A percentile compares a stretch with the other conserved stretches of the same genome.
Evolutionary conservation across 345 rosid genomes (phyloP).

Genomic region (Zanthoxylum bungeanum): DNA sequence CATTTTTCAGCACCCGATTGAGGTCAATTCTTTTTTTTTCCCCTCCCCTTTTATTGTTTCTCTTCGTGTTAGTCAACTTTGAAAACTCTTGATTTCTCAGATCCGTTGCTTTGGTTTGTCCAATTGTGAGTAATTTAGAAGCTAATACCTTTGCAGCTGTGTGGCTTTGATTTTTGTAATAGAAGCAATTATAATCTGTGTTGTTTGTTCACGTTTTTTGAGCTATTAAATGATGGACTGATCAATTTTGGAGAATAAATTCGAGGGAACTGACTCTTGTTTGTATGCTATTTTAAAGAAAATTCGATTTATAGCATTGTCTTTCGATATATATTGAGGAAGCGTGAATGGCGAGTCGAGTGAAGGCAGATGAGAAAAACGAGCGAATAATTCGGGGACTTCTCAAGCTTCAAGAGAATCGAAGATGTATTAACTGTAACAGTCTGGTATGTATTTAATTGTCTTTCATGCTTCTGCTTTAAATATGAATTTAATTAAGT

Average conservation of each 20-base stretch:
- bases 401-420: constrained; percentile 81
- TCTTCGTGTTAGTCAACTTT: background rate
- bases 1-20: background rate
- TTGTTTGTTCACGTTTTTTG: constrained; percentile 2
- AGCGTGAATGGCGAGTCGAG: constrained; percentile 55
- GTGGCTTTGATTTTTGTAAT: background rate
- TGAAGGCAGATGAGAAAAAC: constrained; percentile 87
- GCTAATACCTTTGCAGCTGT: background rate
- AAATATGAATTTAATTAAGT: constrained; percentile 3
- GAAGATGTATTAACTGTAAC: constrained; percentile 88
- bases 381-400: constrained; percentile 82
- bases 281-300: background rate
- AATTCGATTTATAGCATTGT: background rate
- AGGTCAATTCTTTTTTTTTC: constrained; percentile 21
- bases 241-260: constrained; percentile 8
- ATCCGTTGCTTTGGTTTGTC: constrained; percentile 28
- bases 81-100: constrained; percentile 23
- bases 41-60: background rate
- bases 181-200: background rate
- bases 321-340: constrained; percentile 11
- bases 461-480: constrained; percentile 7
- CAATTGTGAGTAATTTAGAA: constrained; percentile 3
- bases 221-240: background rate
- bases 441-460: constrained; percentile 56
- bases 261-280: background rate